A percentile compares a stretch with the other conserved stretches of the same genome.
Conservation (phyloP, 1,284 basidiomycete species). For the Apiotrichum siamense region DNA sequence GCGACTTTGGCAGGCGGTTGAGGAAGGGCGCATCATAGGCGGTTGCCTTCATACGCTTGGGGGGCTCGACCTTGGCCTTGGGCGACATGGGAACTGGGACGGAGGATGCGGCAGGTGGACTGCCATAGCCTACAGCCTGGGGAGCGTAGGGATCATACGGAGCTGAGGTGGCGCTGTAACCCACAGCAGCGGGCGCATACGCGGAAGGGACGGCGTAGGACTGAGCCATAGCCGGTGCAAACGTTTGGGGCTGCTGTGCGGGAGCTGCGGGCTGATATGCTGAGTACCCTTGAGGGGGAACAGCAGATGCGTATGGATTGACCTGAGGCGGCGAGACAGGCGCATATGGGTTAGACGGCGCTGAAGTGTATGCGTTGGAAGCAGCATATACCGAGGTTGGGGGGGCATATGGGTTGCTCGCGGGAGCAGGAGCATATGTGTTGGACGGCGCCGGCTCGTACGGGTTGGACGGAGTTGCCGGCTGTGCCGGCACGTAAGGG, state of each 20-base stretch:
- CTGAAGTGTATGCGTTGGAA: background rate
- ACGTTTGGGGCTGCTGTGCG: background rate
- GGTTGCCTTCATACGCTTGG: constrained; percentile 35
- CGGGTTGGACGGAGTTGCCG: too few species aligned
- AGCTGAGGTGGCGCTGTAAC: background rate
- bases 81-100: constrained; percentile 6
- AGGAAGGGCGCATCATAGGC: constrained; percentile 45
- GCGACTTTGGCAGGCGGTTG: constrained; percentile 8
- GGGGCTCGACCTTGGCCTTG: constrained; percentile 20
- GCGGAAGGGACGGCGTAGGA: background rate
- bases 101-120: background rate
- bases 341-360: constrained; percentile 2
- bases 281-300: background rate
- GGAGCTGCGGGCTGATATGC: background rate
- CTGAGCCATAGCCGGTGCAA: background rate
- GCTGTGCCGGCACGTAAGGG: too few species aligned
- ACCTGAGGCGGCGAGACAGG: background rate
- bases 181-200: background rate
- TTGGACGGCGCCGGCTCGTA: too few species aligned
- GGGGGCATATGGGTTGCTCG: background rate
- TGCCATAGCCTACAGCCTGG: background rate
- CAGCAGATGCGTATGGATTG: background rate
- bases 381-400: constrained; percentile 1
- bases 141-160: constrained; percentile 19
- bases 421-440: too few species aligned